These are phyloP conservation scores for Phytopythium litorale DNA, from an alignment of 352 stramenopile genomes.

Conservation along the genomic window DNA sequence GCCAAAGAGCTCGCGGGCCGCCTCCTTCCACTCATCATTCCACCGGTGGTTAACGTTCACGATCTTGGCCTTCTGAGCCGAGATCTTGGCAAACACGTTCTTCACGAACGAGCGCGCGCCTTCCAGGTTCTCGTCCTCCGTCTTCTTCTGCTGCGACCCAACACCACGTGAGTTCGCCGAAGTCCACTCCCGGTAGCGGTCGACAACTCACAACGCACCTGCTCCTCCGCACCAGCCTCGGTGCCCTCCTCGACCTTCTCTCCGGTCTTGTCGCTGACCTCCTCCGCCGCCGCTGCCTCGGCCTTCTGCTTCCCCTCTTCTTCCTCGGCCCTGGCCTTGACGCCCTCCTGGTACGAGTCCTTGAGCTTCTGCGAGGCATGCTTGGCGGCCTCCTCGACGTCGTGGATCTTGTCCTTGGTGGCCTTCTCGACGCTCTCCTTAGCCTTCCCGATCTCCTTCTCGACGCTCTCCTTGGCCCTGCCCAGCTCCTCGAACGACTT, in stretches of 20 bases:
- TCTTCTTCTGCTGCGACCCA: conserved; percentile 18
- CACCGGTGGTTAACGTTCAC: conserved; percentile 46
- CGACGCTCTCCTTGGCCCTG: conserved; percentile 64
- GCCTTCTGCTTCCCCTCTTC: conserved; percentile 8
- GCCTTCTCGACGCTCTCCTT: conserved; percentile 57
- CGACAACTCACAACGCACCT: conserved; percentile 4
- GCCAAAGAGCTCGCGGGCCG: conserved; percentile 77
- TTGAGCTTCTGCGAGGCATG: conserved; percentile 67
- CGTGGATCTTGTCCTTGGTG: conserved; percentile 16
- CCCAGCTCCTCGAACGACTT: conserved; percentile 74
- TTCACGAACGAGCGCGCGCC: conserved; percentile 52
- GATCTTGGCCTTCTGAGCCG: conserved; percentile 54
- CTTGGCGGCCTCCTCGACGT: conserved; percentile 43
- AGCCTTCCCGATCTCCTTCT: conserved; percentile 69
- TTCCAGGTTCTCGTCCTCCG: conserved; percentile 24
- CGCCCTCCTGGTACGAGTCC: conserved; percentile 36
- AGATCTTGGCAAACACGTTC: conserved; percentile 49
- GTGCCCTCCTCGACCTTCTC: not conserved
- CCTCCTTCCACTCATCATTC: conserved; percentile 68
- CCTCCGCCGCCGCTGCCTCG: conserved; percentile 10
- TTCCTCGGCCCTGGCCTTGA: conserved; percentile 18
- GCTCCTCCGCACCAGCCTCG: conserved; percentile 15
- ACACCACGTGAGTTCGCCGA: not conserved
- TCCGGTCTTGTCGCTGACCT: conserved; percentile 11
- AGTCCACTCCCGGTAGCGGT: not conserved